A percentile compares a stretch with the other conserved stretches of the same genome.
Conservation (phyloP, 1,284 basidiomycete species). For the Cutaneotrichosporon cyanovorans region DNA sequence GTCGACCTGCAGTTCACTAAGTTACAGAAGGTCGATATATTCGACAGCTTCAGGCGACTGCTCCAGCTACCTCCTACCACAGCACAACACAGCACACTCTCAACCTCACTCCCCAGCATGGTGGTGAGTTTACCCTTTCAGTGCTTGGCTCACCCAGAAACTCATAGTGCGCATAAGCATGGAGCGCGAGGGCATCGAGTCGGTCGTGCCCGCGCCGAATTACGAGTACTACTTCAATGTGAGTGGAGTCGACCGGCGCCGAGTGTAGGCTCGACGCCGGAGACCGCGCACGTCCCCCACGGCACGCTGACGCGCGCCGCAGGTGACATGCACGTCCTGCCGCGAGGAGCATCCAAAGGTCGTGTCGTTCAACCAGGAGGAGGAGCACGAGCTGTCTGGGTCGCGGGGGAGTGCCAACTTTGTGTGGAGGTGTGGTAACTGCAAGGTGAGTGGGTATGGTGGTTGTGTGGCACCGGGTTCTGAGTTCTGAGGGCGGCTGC, state of each 20-base stretch:
- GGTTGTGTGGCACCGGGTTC: too few relatives aligned
- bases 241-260: constrained; percentile 14
- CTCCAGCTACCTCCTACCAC: too few relatives aligned
- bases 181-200: constrained; percentile 43
- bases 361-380: constrained; percentile 38
- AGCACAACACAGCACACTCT: too few relatives aligned
- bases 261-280: too few relatives aligned
- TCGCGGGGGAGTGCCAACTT: constrained; percentile 43
- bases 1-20: too few relatives aligned
- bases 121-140: constrained; percentile 3
- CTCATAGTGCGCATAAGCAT: constrained; percentile 40
- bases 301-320: constrained; percentile 1
- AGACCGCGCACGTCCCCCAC: too few relatives aligned
- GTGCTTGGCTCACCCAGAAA: constrained; percentile 30
- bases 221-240: constrained; percentile 46
- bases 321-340: constrained; percentile 43
- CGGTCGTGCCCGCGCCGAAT: constrained; percentile 36
- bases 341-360: constrained; percentile 43
- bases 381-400: constrained; percentile 41
- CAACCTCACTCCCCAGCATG: too few relatives aligned
- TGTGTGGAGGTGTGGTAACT: constrained; percentile 43
- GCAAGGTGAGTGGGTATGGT: constrained; percentile 34
- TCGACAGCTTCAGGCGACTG: too few relatives aligned
- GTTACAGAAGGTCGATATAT: too few relatives aligned
- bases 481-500: too few relatives aligned